Percentiles rank a stretch among this genome's conserved stretches.
phyloP scores from a whole-genome alignment of 1,284 basidiomycete species.

The Porodaedalea pini region DNA sequence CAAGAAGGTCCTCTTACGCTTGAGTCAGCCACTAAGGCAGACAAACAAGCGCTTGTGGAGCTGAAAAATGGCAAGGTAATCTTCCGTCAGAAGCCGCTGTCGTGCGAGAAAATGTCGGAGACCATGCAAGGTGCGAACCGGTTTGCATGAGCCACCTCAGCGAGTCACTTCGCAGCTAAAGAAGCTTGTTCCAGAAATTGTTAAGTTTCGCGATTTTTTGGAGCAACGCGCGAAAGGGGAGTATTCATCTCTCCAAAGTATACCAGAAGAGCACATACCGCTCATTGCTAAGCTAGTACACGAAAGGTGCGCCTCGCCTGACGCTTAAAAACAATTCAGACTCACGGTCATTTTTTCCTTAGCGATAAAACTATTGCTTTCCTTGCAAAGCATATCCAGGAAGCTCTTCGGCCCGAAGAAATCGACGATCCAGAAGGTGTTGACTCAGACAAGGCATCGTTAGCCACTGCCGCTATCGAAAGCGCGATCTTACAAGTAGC shows the following conservation, averaged over 20 bases:
- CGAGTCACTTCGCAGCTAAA: neutral
- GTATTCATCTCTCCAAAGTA: slow-evolving; percentile 44
- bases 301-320: slow-evolving; percentile 57
- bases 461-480: slow-evolving; percentile 55
- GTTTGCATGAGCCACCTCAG: slow-evolving; percentile 10
- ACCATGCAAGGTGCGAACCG: slow-evolving; percentile 69
- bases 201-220: slow-evolving; percentile 69
- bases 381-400: slow-evolving; percentile 63
- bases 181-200: slow-evolving; percentile 48
- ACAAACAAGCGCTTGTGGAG: slow-evolving; percentile 48
- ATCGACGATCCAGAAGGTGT: slow-evolving; percentile 35
- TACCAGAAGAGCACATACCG: slow-evolving; percentile 67
- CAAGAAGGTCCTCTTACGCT: neutral
- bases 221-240: slow-evolving; percentile 45
- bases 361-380: slow-evolving; percentile 67
- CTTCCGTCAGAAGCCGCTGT: slow-evolving; percentile 75
- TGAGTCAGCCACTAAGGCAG: slow-evolving; percentile 32
- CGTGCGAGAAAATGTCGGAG: slow-evolving; percentile 74
- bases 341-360: slow-evolving; percentile 7
- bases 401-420: slow-evolving; percentile 59
- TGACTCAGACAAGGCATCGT: slow-evolving; percentile 21
- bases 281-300: slow-evolving; percentile 78
- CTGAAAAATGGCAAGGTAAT: slow-evolving; percentile 73
- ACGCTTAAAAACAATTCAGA: neutral
- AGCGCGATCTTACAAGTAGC: slow-evolving; percentile 57